Base-by-base conservation (phyloP, 2,329 filamentous ascomycete species). In the Coniochaeta sp. region DNA sequence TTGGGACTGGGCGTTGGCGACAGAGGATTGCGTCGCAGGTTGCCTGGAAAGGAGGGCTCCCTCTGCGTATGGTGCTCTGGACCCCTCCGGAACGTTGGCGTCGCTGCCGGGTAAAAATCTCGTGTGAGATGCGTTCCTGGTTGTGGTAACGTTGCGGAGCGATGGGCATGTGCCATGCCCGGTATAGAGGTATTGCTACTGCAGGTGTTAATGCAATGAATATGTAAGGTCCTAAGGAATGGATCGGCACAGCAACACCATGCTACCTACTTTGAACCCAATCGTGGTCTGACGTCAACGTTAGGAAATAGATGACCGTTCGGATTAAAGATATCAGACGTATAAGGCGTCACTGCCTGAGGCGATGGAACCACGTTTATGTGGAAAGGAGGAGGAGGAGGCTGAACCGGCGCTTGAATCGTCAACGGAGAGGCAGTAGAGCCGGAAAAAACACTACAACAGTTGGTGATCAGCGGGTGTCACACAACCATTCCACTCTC, bases 81-180 rank as follows among this genome's bases (percentile, higher is more conserved):
- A 60, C 74, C 67, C 64, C 79, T 75, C 70, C 80, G 73, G 67
- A 78, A 84, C 19, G 77, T 75, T 40, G 82, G 82, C 61, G 80
- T 81, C 58, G 77, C 68, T 61, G 77, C 70, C 57, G 78, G 73
- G 71, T 85, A 85, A 66, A 83, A 73, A 58, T 85, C 82, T 73
- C 82, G 79, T 60, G 78, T 71, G 66, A 82, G 71, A 61, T 79
- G 77, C 31, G 72, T 70, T 66, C 74, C 75, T 69, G 80, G 78
- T 66, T 81, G 79, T 62, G 82, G 81, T 70, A 84, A 71, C 67
- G 79, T 72, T 71, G 79, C 73, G 68, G 78, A 74, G 68, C 81
- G 78, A 71, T 80, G 81, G 73, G 76, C 76, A 78, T 83, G 80
- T 76, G 81, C 79, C 81, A 85, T 84, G 69, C 80, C 81, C 75